phyloP scores from a whole-genome alignment of 2,329 filamentous ascomycete genomes.

The Verticillium albo-atrum region DNA sequence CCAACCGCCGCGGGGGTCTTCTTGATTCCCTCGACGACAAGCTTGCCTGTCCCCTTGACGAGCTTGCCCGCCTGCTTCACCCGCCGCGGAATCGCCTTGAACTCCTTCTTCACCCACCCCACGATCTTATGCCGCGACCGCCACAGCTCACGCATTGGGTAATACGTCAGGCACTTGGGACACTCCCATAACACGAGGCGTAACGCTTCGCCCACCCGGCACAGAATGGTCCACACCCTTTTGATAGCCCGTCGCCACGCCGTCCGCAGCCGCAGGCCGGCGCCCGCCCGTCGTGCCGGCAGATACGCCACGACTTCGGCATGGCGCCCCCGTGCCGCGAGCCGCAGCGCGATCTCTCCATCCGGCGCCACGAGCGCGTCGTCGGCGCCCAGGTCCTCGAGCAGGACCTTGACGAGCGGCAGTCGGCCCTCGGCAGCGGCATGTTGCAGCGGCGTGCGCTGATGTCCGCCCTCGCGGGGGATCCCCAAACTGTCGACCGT shows the following conservation, averaged over 20 bases:
- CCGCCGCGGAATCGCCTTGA: conserved; percentile 18
- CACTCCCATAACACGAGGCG: conserved; percentile 21
- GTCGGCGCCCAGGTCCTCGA: conserved; percentile 34
- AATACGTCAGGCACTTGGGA: conserved; percentile 15
- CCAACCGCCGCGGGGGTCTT: conserved; percentile 16
- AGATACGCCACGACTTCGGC: conserved; percentile 38
- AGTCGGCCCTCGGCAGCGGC: conserved; percentile 35
- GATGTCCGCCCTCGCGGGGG: too few relatives aligned
- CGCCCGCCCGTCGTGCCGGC: conserved; percentile 31
- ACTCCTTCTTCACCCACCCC: conserved; percentile 23
- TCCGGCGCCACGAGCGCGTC: conserved; percentile 39
- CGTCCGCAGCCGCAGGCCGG: conserved; percentile 29
- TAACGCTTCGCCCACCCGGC: conserved; percentile 17
- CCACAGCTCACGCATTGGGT: conserved; percentile 15
- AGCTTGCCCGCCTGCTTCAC: conserved; percentile 14
- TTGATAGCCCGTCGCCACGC: conserved; percentile 23
- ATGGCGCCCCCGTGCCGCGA: conserved; percentile 36
- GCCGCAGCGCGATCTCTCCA: conserved; percentile 38
- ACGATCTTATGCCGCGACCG: conserved; percentile 19
- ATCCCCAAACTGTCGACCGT: too few relatives aligned
- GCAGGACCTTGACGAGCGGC: conserved; percentile 34
- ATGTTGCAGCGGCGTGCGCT: conserved; percentile 37
- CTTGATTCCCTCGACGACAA: conserved; percentile 16
- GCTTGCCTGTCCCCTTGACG: conserved; percentile 15
- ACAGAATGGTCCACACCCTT: conserved; percentile 15